Evolutionary conservation across 2,329 filamentous ascomycete species (phyloP).

Genomic region (Diaporthe helianthi): DNA sequence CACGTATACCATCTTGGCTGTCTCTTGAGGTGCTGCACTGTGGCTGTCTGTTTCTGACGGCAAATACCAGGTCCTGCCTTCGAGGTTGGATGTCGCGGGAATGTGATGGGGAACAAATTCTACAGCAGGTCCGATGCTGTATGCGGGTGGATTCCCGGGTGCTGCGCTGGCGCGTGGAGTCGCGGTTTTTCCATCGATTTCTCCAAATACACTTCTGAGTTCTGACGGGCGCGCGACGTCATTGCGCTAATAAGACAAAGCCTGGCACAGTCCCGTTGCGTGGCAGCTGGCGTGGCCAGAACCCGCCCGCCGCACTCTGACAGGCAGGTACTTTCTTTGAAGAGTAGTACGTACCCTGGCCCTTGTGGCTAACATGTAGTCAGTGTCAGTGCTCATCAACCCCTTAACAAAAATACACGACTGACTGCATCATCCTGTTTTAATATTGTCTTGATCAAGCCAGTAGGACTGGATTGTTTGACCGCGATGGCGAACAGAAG

Average conservation of each 20-base stretch:
- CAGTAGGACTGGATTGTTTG: background rate
- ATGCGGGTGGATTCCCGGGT: constrained; percentile 5
- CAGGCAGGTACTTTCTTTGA: background rate
- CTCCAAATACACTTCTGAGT: constrained; percentile 9
- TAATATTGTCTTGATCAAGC: too few relatives aligned
- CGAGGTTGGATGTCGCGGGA: background rate
- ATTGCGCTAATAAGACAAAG: constrained; percentile 4
- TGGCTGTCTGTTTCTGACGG: background rate
- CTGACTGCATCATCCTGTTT: background rate
- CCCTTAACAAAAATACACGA: background rate
- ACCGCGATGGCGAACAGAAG: background rate
- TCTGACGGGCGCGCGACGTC: constrained; percentile 8
- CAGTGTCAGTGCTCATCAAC: too few relatives aligned
- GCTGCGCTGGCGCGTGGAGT: constrained; percentile 26
- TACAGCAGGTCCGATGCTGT: constrained; percentile 6
- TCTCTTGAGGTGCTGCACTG: background rate
- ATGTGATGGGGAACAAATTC: background rate
- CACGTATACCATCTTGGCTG: constrained; percentile 77
- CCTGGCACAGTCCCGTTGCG: background rate
- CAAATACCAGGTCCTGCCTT: background rate
- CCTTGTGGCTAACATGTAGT: background rate
- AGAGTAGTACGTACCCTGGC: too few relatives aligned
- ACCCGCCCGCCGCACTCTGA: background rate
- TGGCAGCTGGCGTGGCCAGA: background rate
- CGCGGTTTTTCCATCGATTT: constrained; percentile 6